phyloP scores from a whole-genome alignment of 2,329 filamentous ascomycete genomes.

The Fusarium algeriense region DNA sequence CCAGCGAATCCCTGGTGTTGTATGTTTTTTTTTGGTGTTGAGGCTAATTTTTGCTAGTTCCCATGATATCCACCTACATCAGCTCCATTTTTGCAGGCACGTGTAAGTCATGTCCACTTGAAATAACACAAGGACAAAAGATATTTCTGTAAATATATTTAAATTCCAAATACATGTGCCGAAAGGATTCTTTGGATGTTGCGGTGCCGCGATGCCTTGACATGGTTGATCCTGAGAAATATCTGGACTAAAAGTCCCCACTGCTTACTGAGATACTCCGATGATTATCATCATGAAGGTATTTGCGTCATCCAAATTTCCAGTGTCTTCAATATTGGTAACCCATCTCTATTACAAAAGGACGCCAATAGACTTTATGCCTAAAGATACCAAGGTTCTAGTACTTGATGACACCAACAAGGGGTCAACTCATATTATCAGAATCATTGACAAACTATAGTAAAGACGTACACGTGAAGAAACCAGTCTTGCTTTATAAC shows the following conservation, averaged over 20 bases:
- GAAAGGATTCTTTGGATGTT: too few species aligned
- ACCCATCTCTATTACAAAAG: too few species aligned
- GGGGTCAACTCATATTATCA: too few species aligned
- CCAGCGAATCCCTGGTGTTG: slow-evolving; percentile 18
- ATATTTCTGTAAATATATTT: accelerated
- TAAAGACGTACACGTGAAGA: too few species aligned
- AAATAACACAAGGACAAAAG: slow-evolving; percentile 62
- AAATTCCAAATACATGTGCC: accelerated
- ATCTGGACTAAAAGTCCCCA: accelerated
- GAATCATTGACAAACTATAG: too few species aligned
- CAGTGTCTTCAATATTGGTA: too few species aligned
- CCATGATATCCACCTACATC: neutral
- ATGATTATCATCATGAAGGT: too few species aligned
- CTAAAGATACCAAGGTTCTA: too few species aligned
- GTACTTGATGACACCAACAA: too few species aligned
- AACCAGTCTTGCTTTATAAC: too few species aligned
- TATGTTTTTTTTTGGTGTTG: slow-evolving; percentile 2
- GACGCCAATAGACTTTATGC: too few species aligned
- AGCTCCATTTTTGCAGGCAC: neutral
- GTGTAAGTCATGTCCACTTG: slow-evolving; percentile 54
- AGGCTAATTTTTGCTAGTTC: neutral
- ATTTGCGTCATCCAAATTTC: too few species aligned
- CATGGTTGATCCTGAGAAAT: neutral
- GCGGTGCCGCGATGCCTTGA: accelerated
- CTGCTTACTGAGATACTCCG: neutral